A percentile compares a stretch with the other conserved stretches of the same genome.
Conservation (phyloP, 1,284 basidiomycete genomes). For the Abortiporus biennis region DNA sequence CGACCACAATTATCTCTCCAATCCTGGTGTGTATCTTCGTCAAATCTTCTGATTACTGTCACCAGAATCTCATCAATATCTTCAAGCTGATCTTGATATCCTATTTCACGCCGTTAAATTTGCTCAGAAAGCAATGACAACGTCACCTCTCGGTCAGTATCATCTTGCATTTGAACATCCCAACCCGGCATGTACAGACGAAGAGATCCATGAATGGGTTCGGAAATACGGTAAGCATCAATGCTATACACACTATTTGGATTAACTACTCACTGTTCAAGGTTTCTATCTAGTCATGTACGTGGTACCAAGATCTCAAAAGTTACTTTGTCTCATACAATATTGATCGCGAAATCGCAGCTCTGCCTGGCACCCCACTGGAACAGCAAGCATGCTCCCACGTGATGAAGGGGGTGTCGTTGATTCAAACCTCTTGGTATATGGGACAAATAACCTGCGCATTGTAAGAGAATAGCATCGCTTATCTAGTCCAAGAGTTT, state of each 20-base stretch:
- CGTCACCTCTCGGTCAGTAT: not conserved
- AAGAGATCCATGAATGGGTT: not conserved
- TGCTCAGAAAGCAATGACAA: not conserved
- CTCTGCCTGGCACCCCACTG: slow-evolving; percentile 15
- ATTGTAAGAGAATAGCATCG: slow-evolving; percentile 29
- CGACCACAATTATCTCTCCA: slow-evolving; percentile 4
- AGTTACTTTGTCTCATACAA: no score
- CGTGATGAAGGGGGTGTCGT: slow-evolving; percentile 22
- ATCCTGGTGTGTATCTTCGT: no score
- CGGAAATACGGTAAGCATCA: not conserved
- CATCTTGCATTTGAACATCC: not conserved
- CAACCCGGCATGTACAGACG: not conserved
- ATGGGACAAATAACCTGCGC: slow-evolving; percentile 31
- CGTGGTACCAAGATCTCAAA: not conserved
- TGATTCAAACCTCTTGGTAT: slow-evolving; percentile 27
- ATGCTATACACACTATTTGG: not conserved
- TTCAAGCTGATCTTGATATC: not conserved
- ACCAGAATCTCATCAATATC: not conserved
- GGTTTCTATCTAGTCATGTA: not conserved
- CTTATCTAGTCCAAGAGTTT: slow-evolving; percentile 21
- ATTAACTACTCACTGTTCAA: not conserved
- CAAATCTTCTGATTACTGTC: no score
- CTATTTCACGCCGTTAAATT: not conserved
- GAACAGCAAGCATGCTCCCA: slow-evolving; percentile 18
- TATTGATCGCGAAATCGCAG: no score